phyloP scores from a whole-genome alignment of 192 early-diverging fungal genomes.

The Gaertneriomyces sp. region DNA sequence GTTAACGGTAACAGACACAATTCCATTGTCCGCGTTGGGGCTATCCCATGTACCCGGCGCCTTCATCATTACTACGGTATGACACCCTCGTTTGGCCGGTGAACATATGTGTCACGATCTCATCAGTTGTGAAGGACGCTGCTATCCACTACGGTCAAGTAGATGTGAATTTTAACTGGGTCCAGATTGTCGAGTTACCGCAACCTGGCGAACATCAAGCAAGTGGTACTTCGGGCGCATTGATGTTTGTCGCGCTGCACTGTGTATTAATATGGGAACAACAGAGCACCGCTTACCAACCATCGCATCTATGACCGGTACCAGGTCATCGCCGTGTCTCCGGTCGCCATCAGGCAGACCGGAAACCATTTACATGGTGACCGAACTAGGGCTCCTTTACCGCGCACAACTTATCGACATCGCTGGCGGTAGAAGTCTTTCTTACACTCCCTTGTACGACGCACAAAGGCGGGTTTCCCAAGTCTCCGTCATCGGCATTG shows the following conservation, averaged over 20 bases:
- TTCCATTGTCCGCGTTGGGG: conserved; percentile 14
- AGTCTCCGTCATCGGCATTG: background rate
- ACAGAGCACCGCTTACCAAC: background rate
- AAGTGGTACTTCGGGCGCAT: too few species aligned
- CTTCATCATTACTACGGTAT: conserved; percentile 22
- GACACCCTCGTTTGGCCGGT: background rate
- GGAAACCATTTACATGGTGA: conserved; percentile 26
- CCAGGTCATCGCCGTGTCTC: background rate
- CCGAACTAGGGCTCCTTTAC: conserved; percentile 26
- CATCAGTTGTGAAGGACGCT: background rate
- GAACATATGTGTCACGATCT: too few species aligned
- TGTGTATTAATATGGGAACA: background rate
- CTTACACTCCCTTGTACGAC: too few species aligned
- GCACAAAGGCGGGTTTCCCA: too few species aligned
- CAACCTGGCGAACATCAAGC: too few species aligned
- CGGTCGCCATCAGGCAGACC: background rate
- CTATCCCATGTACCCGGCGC: conserved; percentile 8
- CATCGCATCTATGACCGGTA: conserved; percentile 6
- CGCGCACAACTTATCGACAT: conserved; percentile 7
- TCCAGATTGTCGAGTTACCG: background rate
- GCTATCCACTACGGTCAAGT: background rate
- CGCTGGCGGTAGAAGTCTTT: too few species aligned
- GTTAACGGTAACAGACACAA: conserved; percentile 4
- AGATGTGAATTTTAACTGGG: too few species aligned
- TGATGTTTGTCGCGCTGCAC: background rate